These are phyloP conservation scores for Fraxinus velutina DNA, from an alignment of 305 asterid species.

Conservation along the genomic window DNA sequence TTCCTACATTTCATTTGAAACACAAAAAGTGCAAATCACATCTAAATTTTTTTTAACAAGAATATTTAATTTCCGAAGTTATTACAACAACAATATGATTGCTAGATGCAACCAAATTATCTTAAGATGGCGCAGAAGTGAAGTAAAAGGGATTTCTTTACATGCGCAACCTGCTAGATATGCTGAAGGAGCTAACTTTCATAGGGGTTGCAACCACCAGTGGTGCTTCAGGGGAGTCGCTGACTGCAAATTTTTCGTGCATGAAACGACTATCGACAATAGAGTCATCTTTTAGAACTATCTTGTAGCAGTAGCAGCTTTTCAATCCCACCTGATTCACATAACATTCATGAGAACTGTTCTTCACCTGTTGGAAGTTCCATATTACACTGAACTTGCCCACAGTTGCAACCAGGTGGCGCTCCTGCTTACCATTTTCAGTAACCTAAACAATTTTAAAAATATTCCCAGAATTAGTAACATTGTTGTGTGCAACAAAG, in stretches of 20 bases:
- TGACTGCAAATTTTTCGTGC: constrained; percentile 89
- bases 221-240: constrained; percentile 94
- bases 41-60: background rate
- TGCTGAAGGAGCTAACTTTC: constrained; percentile 96
- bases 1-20: no score
- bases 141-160: constrained; percentile 29
- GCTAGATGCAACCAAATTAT: constrained; percentile 28
- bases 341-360: constrained; percentile 77
- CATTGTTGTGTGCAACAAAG: background rate
- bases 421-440: constrained; percentile 87
- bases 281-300: constrained; percentile 75
- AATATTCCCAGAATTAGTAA: constrained; percentile 11
- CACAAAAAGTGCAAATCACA: background rate
- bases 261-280: constrained; percentile 91
- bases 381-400: constrained; percentile 94
- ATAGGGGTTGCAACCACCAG: constrained; percentile 85
- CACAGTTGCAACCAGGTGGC: constrained; percentile 90
- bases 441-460: constrained; percentile 55
- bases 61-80: constrained; percentile 1
- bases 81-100: constrained; percentile 38
- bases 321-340: constrained; percentile 81
- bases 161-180: constrained; percentile 63
- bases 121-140: constrained; percentile 13
- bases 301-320: constrained; percentile 97
- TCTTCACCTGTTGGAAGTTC: constrained; percentile 93